Evolutionary conservation across 805 yeast genomes (phyloP).

Genomic region (Sungouiella blattae): DNA sequence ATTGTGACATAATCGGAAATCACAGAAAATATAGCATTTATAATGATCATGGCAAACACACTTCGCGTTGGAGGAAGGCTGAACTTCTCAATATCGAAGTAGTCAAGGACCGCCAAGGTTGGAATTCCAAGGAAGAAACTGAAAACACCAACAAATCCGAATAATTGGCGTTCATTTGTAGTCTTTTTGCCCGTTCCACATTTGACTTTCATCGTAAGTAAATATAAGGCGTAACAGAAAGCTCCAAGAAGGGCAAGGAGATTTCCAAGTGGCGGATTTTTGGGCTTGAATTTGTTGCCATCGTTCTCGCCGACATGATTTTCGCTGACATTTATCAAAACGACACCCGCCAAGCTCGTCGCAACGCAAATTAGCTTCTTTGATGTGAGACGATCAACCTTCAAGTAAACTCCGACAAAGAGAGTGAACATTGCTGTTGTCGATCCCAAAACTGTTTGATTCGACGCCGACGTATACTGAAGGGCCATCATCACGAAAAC

Average conservation of each 20-base stretch:
- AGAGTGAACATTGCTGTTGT: slow-evolving; percentile 51
- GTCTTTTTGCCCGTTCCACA: slow-evolving; percentile 42
- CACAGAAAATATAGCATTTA: slow-evolving; percentile 44
- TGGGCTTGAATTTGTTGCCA: slow-evolving; percentile 26
- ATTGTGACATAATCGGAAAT: slow-evolving; percentile 49
- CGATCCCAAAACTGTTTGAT: slow-evolving; percentile 49
- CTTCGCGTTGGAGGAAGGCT: slow-evolving; percentile 35
- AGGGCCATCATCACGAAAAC: slow-evolving; percentile 39
- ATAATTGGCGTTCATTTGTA: slow-evolving; percentile 45
- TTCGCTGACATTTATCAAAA: slow-evolving; percentile 40
- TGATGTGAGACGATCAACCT: slow-evolving; percentile 40
- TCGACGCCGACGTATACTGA: slow-evolving; percentile 50
- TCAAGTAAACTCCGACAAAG: slow-evolving; percentile 37
- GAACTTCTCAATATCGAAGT: slow-evolving; percentile 38
- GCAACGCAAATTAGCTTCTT: slow-evolving; percentile 42
- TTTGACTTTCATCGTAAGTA: slow-evolving; percentile 40
- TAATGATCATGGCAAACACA: slow-evolving; percentile 30
- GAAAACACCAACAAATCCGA: slow-evolving; percentile 44
- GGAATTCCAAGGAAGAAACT: slow-evolving; percentile 42
- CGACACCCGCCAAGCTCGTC: slow-evolving; percentile 46
- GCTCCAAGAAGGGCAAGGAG: slow-evolving; percentile 44
- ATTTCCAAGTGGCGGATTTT: slow-evolving; percentile 44
- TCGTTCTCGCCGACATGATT: slow-evolving; percentile 12
- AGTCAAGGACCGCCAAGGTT: slow-evolving; percentile 30
- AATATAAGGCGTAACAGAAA: slow-evolving; percentile 43